Percentiles rank a stretch among this genome's conserved stretches.
These are phyloP conservation scores for Boletus speciosus DNA, from an alignment of 768 basidiomycete genomes.

Conservation along the genomic window DNA sequence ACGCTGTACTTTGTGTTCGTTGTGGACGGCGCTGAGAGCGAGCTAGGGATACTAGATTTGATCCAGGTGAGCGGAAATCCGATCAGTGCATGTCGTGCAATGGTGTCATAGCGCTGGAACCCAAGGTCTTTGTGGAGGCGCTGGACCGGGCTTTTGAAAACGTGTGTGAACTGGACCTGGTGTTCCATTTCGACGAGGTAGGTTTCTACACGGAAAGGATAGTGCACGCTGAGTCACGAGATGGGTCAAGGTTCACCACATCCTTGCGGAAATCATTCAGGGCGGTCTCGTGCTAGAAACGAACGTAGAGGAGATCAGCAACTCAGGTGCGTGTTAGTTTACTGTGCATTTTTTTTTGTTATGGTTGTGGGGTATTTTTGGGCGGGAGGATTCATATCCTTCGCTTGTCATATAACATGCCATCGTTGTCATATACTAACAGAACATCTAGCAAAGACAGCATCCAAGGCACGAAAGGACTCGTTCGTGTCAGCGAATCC, in stretches of 20 bases:
- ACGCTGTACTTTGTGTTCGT: conserved; percentile 97
- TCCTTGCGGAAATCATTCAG: conserved; percentile 94
- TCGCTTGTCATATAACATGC: background rate
- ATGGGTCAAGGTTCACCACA: conserved; percentile 70
- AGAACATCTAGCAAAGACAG: conserved; percentile 54
- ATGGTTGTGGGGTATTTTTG: conserved; percentile 3
- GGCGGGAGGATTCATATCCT: background rate
- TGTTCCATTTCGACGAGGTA: conserved; percentile 98
- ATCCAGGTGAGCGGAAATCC: conserved; percentile 69
- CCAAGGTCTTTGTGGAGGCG: conserved; percentile 90
- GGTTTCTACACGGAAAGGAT: conserved; percentile 12
- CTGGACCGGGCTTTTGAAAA: conserved; percentile 96
- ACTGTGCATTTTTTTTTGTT: background rate
- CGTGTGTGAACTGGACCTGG: conserved; percentile 96
- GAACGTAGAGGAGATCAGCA: conserved; percentile 81
- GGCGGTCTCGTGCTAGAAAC: conserved; percentile 96
- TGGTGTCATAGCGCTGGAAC: conserved; percentile 1
- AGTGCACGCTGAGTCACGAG: conserved; percentile 1
- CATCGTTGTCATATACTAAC: conserved; percentile 12
- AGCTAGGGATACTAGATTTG: conserved; percentile 91
- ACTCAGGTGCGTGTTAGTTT: conserved; percentile 48
- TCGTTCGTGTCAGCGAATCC: conserved; percentile 82
- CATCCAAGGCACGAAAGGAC: conserved; percentile 69
- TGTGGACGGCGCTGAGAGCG: conserved; percentile 94
- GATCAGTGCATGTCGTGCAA: background rate